These are phyloP conservation scores for Cucurbita moschata DNA, from an alignment of 306 rosid species.

Conservation along the genomic window DNA sequence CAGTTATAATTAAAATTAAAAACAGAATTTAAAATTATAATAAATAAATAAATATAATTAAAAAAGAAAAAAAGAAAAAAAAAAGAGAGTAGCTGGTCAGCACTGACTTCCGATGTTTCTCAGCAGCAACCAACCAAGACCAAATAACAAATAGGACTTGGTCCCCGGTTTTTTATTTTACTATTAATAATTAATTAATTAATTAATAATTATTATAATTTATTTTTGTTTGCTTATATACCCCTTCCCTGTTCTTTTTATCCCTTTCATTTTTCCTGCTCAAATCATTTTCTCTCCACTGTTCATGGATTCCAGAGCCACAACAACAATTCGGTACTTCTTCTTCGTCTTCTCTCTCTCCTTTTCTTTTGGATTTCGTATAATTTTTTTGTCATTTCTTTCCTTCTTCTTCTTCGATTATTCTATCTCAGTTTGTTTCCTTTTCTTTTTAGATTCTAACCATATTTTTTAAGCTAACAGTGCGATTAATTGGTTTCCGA, in stretches of 20 bases:
- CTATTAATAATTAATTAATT: background rate
- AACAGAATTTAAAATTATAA: too few relatives aligned
- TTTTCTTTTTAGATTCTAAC: too few relatives aligned
- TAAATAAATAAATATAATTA: too few relatives aligned
- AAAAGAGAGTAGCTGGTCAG: slow-evolving; percentile 40
- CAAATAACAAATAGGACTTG: slow-evolving; percentile 20
- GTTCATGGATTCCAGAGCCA: background rate
- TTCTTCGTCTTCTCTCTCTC: background rate
- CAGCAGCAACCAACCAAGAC: slow-evolving; percentile 33
- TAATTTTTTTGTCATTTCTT: background rate
- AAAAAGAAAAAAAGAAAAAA: too few relatives aligned
- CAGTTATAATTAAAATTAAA: too few relatives aligned
- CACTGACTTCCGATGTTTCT: slow-evolving; percentile 73
- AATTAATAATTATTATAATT: background rate
- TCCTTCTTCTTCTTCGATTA: background rate
- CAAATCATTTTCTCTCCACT: background rate
- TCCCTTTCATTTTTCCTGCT: background rate
- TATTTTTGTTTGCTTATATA: background rate
- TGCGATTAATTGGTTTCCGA: background rate
- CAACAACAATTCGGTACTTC: background rate
- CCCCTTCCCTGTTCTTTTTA: background rate
- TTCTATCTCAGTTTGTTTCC: background rate
- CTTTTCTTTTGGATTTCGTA: background rate
- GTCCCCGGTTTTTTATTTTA: background rate
- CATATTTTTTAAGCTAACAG: background rate